Base-by-base conservation (phyloP, 169 alveolate genomes). In the Toxoplasma gondii region DNA sequence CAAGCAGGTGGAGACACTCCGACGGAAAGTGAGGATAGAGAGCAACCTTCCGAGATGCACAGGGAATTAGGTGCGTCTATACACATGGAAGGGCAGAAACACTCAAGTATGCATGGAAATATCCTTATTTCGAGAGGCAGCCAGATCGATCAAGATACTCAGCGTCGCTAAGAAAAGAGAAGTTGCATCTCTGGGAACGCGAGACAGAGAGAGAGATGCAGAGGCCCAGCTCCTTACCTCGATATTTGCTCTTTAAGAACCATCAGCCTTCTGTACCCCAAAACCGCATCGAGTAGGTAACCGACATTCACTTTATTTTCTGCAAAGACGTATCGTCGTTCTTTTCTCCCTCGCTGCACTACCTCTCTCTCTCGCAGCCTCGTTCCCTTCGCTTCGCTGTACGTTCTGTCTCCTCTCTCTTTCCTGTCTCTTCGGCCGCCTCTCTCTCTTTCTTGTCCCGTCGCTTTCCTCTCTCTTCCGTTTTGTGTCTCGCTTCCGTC, bases 221-320 rank as follows among this genome's bases (percentile, higher is more conserved):
- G 12, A 49, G 12, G 58, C 58, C 4, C 58, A 49, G 12, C 74
- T 27, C 7, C 86, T 19, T n/a, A 78, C 86, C 86, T 78, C n/a
- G 86, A 78, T 41, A 78, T n/a, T n/a, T 78, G 86, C 45, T 78
- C 86, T n/a, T 78, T 78, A 12, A 78, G 45, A n/a, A 78, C 27
- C 43, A n/a, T n/a, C 12, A 78, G 86, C 39, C 45, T 1, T 38
- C 86, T 78, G 24, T 78, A 78, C 44, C 22, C 39, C 45, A 1
- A 41, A 1, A n/a, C 24, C 29, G 86, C 45, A 17, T 78, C 86
- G 16, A 1, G 39, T 1, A 78, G 39, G 39, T 34, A 12, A 9
- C 17, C 82, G 39, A 34, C 22, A 19, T 36, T 12, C 86, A 22
- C 44, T 70, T 9, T 19, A 19, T 53, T 53, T 53, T 53, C 19